Conservation (phyloP, 2,329 filamentous ascomycete genomes). For the Aspergillaceae sp. region DNA sequence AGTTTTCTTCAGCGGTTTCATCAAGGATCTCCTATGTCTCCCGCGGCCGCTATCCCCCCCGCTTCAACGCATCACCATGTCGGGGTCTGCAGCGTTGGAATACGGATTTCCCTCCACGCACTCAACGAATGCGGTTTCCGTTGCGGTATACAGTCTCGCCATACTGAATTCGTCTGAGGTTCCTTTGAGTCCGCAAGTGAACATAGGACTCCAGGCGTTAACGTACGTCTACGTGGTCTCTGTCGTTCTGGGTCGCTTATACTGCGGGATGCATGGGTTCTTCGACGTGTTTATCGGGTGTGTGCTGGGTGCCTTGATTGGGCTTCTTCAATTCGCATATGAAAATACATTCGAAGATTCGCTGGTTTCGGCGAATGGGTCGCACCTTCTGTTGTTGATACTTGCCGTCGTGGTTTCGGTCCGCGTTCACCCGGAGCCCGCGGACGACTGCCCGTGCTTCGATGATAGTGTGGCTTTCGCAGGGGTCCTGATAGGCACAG, state of each 20-base stretch:
- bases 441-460: conserved; percentile 93
- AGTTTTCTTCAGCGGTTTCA: conserved; percentile 81
- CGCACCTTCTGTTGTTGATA: conserved; percentile 56
- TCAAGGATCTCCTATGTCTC: conserved; percentile 90
- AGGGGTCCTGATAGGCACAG: conserved; percentile 77
- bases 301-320: conserved; percentile 60
- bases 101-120: conserved; percentile 97
- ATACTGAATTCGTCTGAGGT: conserved; percentile 59
- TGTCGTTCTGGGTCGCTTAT: conserved; percentile 82
- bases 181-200: conserved; percentile 50
- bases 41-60: conserved; percentile 88
- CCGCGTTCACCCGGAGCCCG: conserved; percentile 87
- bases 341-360: conserved; percentile 59
- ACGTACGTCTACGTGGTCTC: conserved; percentile 81
- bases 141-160: conserved; percentile 74
- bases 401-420: conserved; percentile 66
- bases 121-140: conserved; percentile 92
- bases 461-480: conserved; percentile 93
- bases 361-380: conserved; percentile 56
- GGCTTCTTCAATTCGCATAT: conserved; percentile 46
- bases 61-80: conserved; percentile 92
- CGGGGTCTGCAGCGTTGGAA: conserved; percentile 84
- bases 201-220: conserved; percentile 55
- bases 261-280: conserved; percentile 98
- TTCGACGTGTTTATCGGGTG: conserved; percentile 80